A percentile compares a stretch with the other conserved stretches of the same genome.
These are phyloP conservation scores for Capronia coronata DNA, from an alignment of 2,329 filamentous ascomycete genomes.

Conservation along the genomic window DNA sequence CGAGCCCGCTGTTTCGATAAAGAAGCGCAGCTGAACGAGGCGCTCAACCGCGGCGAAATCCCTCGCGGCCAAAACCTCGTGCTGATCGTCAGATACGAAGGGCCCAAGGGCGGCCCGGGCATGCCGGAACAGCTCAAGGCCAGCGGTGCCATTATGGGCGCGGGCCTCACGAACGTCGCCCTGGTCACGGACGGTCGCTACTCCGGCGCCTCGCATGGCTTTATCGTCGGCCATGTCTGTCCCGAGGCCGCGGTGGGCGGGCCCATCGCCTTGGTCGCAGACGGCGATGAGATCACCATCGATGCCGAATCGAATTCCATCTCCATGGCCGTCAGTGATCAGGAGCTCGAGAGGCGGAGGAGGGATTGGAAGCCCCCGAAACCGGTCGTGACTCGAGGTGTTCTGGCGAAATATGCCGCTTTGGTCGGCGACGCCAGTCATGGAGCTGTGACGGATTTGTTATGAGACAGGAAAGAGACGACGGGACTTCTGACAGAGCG, in stretches of 20 bases:
- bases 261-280: constrained; percentile 71
- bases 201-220: constrained; percentile 79
- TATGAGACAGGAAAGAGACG: constrained; percentile 29
- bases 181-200: constrained; percentile 91
- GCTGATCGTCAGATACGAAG: constrained; percentile 86
- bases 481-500: no score
- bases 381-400: constrained; percentile 70
- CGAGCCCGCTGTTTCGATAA: constrained; percentile 80
- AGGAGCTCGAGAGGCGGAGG: constrained; percentile 61
- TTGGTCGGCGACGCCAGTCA: constrained; percentile 87
- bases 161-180: constrained; percentile 77
- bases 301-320: constrained; percentile 70
- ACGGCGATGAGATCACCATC: constrained; percentile 81
- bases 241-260: constrained; percentile 86
- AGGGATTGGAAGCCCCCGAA: constrained; percentile 64
- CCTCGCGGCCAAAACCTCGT: constrained; percentile 75
- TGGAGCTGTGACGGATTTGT: constrained; percentile 80
- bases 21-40: constrained; percentile 69
- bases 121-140: constrained; percentile 95
- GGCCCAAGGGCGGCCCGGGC: constrained; percentile 84
- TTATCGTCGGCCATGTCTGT: constrained; percentile 88
- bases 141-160: constrained; percentile 85
- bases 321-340: constrained; percentile 64
- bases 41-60: constrained; percentile 65
- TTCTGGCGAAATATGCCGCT: constrained; percentile 80